Percentiles rank a stretch among this genome's conserved stretches.
Evolutionary conservation across 2,329 filamentous ascomycete species (phyloP).

Genomic region (Stachybotrys chlorohalonatus): DNA sequence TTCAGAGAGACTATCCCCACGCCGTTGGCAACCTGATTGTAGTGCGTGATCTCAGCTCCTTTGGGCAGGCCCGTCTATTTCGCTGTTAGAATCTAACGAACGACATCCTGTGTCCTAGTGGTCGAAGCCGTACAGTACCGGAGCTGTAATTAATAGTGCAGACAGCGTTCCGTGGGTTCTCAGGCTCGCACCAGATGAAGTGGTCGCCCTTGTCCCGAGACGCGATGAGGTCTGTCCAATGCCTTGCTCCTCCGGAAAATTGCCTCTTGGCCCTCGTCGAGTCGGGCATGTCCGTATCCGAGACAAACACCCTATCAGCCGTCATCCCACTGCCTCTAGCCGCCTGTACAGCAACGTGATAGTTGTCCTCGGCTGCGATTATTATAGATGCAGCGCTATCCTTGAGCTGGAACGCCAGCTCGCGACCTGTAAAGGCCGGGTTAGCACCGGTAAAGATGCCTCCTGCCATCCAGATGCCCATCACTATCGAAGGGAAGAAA

Average conservation of each 20-base stretch:
- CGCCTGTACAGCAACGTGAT: conserved; percentile 58
- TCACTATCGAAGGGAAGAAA: conserved; percentile 61
- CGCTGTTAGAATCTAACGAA: conserved; percentile 2
- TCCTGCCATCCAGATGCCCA: conserved; percentile 69
- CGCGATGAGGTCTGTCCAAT: conserved; percentile 57
- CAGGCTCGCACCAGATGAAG: conserved; percentile 56
- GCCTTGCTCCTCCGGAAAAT: conserved; percentile 16
- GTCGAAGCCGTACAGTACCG: conserved; percentile 43
- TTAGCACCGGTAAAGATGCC: conserved; percentile 73
- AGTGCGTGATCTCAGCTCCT: conserved; percentile 74
- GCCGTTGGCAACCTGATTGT: conserved; percentile 66
- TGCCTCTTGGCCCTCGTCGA: conserved; percentile 13
- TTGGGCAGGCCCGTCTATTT: conserved; percentile 65
- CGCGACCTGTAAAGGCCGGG: conserved; percentile 55
- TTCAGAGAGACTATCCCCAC: conserved; percentile 40
- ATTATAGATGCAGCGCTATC: conserved; percentile 62
- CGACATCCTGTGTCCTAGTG: not conserved
- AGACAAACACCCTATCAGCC: conserved; percentile 50
- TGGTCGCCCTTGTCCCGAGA: conserved; percentile 37
- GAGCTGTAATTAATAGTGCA: conserved; percentile 72
- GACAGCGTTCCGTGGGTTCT: conserved; percentile 40
- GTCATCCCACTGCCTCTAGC: conserved; percentile 48
- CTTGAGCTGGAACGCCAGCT: conserved; percentile 66
- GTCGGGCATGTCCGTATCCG: conserved; percentile 48
- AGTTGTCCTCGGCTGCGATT: conserved; percentile 49